Evolutionary conservation across 768 basidiomycete species (phyloP).

Genomic region (Lentinula sp.): DNA sequence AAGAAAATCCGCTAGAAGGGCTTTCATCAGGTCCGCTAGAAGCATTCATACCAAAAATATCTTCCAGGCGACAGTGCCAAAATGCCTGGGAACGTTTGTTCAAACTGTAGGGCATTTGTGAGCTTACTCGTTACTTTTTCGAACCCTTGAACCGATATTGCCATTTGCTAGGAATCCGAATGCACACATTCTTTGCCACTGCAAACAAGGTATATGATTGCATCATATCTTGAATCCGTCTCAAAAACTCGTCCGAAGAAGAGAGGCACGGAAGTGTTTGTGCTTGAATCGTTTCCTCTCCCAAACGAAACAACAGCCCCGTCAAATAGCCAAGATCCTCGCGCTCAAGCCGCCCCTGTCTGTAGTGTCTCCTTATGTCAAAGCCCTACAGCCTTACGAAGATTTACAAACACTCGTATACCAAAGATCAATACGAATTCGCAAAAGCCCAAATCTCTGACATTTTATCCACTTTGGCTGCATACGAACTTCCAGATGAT

Average conservation of each 20-base stretch:
- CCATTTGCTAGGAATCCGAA: constrained; percentile 8
- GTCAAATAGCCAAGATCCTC: background rate
- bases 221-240: background rate
- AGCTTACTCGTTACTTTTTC: constrained; percentile 31
- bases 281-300: background rate
- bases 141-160: constrained; percentile 3
- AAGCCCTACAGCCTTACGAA: background rate
- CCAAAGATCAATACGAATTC: constrained; percentile 11
- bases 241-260: background rate
- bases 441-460: background rate
- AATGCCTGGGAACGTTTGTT: constrained; percentile 31
- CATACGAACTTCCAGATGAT: background rate
- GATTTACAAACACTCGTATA: too few species aligned
- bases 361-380: background rate
- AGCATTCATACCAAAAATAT: background rate
- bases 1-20: constrained; percentile 31
- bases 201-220: background rate
- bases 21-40: too few species aligned
- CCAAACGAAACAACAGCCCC: background rate
- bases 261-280: background rate
- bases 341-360: background rate
- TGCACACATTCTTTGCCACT: background rate
- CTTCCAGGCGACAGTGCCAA: constrained; percentile 37
- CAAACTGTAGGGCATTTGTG: constrained; percentile 31
- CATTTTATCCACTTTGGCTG: background rate